Conservation (phyloP, 139 green algal genomes). For the Auxenochlorella pyrenoidosa region DNA sequence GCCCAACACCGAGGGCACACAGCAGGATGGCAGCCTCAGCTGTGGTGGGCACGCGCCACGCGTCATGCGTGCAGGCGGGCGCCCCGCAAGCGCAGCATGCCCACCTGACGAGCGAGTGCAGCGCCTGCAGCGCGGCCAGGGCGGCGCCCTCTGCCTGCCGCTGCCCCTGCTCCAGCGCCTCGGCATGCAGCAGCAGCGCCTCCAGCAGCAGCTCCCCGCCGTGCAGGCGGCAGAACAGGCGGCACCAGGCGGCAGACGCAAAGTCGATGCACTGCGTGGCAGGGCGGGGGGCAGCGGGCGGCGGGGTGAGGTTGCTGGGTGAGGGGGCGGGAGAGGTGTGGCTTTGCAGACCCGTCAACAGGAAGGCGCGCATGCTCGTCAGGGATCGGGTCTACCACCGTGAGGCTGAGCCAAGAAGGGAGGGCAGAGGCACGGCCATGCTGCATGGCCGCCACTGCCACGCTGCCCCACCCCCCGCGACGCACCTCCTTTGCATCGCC, state of each 20-base stretch:
- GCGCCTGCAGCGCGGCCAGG: conserved; percentile 44
- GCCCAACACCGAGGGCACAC: neutral
- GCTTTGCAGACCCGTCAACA: neutral
- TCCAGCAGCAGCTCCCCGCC: conserved; percentile 51
- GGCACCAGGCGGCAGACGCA: conserved; percentile 40
- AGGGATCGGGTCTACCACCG: no score
- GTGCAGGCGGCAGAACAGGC: conserved; percentile 49
- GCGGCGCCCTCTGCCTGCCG: conserved; percentile 32
- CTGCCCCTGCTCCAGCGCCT: conserved; percentile 36
- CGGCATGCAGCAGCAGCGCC: conserved; percentile 44
- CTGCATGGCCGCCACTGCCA: neutral
- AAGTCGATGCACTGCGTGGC: conserved; percentile 48
- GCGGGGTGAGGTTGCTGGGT: neutral
- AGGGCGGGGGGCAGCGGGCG: neutral
- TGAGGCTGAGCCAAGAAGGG: neutral
- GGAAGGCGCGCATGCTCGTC: no score
- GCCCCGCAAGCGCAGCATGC: neutral
- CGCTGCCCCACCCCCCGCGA: no score
- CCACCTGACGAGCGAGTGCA: conserved; percentile 51
- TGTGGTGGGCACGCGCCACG: neutral
- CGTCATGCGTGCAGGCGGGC: no score
- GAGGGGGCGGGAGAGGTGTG: neutral
- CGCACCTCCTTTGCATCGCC: conserved; percentile 43
- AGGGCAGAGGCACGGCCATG: neutral
- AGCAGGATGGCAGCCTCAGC: neutral